Percentiles rank a stretch among this genome's conserved stretches.
These are phyloP conservation scores for Ascochyta pisi DNA, from an alignment of 2,329 filamentous ascomycete species.

Conservation along the genomic window DNA sequence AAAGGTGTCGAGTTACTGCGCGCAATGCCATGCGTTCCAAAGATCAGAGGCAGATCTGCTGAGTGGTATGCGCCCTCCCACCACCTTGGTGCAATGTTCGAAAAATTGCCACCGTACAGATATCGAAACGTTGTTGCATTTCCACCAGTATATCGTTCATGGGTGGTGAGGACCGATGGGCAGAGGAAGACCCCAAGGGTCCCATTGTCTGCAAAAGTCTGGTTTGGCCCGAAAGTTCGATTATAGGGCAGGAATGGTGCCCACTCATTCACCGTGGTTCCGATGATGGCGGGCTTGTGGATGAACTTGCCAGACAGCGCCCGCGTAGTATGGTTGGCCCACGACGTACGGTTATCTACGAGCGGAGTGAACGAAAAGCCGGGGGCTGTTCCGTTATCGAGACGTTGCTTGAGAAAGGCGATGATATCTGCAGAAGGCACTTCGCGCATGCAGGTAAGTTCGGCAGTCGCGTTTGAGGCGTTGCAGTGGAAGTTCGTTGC, in stretches of 20 bases:
- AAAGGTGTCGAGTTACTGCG: constrained; percentile 26
- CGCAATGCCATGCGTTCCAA: constrained; percentile 41
- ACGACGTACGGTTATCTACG: constrained; percentile 40
- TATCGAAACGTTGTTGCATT: constrained; percentile 45
- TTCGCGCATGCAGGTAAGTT: constrained; percentile 48
- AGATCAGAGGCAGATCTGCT: constrained; percentile 43
- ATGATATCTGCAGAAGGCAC: constrained; percentile 37
- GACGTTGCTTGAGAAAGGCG: constrained; percentile 39
- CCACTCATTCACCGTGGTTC: constrained; percentile 45
- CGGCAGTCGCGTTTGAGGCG: constrained; percentile 18
- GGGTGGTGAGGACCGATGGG: constrained; percentile 37
- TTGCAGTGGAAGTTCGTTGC: constrained; percentile 46
- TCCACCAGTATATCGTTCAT: constrained; percentile 29
- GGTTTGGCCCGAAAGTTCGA: constrained; percentile 32
- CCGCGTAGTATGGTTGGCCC: constrained; percentile 44
- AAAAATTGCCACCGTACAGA: constrained; percentile 46
- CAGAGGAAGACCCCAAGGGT: constrained; percentile 41
- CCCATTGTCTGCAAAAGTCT: constrained; percentile 21
- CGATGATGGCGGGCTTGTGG: constrained; percentile 45
- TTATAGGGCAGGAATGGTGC: constrained; percentile 42
- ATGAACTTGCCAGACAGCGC: constrained; percentile 34
- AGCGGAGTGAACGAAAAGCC: constrained; percentile 34
- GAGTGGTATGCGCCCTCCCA: constrained; percentile 48
- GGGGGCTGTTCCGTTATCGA: constrained; percentile 31
- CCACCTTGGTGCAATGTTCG: constrained; percentile 38